Base-by-base conservation (phyloP, 129 eudicot genomes). In the Sambucus nigra region DNA sequence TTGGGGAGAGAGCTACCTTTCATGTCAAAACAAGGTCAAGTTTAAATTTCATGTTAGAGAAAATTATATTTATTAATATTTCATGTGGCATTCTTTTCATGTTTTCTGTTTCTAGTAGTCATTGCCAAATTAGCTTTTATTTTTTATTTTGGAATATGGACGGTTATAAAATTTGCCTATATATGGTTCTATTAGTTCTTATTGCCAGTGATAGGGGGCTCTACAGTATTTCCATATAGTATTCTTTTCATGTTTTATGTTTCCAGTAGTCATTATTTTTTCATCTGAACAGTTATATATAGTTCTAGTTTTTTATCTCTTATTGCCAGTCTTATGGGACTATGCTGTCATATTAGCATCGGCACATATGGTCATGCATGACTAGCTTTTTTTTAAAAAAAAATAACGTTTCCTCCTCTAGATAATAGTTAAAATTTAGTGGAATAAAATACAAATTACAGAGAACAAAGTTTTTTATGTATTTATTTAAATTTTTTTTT, bases 1-100 rank as follows among this genome's bases (percentile, higher is more conserved):
- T 41, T 92, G 99, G 99, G 99, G 99, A 56, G 99, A 92, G 79
- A 92, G 94, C 64, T 92, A 92, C 45, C 96, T 86, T 64, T 92
- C 99, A 45, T 82, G 92, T 77, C 96, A 86, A 66, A 55, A 92
- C 66, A 82, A 92, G 99, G 99, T 92, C 28, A 69, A 52, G 50
- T 17, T 35, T 52, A 48, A 2, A 3, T 35, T 35, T 35, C 42
- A 35, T 35, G 3, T 35, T 35, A 35, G 4, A 35, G 42, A 3
- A 35, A 35, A n/a, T n/a, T n/a, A n/a, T n/a, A n/a, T 45, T n/a
- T 45, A 42, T 42, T 42, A 42, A 42, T 42, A 6, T 42, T 42
- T 13, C 48, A 12, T 6, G 48, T 42, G 21, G 21, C n/a, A 15
- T 42, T 42, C n/a, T 7, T 7, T 42, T 42, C 48, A 42, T 26